Evolutionary conservation across 164 flowering plant species (phyloP).

Genomic region (Taxillus chinensis): DNA sequence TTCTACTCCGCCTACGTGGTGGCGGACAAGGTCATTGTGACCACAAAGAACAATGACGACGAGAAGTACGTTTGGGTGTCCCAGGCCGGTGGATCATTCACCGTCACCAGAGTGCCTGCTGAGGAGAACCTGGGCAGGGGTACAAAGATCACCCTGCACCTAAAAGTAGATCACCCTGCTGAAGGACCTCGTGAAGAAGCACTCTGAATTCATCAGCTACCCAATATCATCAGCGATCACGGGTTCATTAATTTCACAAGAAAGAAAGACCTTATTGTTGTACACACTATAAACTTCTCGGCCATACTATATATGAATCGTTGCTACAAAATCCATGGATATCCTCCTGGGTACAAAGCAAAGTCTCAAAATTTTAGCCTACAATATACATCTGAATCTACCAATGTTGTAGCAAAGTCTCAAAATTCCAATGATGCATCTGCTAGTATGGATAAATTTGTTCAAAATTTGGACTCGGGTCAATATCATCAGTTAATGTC

Average conservation of each 20-base stretch:
- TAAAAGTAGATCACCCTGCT: constrained; percentile 45
- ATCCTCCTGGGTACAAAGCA: too few relatives aligned
- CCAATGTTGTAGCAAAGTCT: too few relatives aligned
- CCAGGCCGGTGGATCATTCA: constrained; percentile 47
- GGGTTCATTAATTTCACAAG: too few relatives aligned
- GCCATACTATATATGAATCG: too few relatives aligned
- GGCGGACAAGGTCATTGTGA: constrained; percentile 49
- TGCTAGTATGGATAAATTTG: too few relatives aligned
- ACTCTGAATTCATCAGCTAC: constrained; percentile 44
- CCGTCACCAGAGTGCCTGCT: constrained; percentile 38
- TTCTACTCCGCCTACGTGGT: constrained; percentile 53
- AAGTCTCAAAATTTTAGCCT: too few relatives aligned
- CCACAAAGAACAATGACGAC: constrained; percentile 46
- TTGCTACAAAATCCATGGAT: too few relatives aligned
- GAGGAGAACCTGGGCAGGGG: constrained; percentile 43
- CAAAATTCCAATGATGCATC: too few relatives aligned
- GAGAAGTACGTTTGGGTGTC: constrained; percentile 49
- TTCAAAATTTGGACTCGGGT: too few relatives aligned
- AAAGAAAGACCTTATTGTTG: constrained; percentile 8
- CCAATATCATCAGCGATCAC: constrained; percentile 21
- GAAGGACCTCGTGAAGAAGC: constrained; percentile 43
- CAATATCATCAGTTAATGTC: too few relatives aligned
- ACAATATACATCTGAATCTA: too few relatives aligned
- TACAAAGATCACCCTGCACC: constrained; percentile 38
- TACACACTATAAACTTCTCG: too few relatives aligned